Conservation (phyloP, 2,329 filamentous ascomycete species). For the Arthrobotrys sinensis region DNA sequence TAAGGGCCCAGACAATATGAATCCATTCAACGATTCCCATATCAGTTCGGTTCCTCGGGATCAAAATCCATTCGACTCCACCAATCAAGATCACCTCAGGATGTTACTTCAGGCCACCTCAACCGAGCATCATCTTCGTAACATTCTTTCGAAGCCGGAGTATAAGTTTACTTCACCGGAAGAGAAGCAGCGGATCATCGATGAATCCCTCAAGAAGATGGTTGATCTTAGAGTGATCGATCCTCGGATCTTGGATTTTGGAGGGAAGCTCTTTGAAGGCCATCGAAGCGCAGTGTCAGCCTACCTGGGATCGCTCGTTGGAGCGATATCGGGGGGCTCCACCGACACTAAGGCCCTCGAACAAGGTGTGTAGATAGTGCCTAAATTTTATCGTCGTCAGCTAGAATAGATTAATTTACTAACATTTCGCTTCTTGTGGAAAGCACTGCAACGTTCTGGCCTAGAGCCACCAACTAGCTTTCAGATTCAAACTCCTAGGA, state of each 20-base stretch:
- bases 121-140: constrained; percentile 48
- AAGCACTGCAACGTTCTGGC: constrained; percentile 21
- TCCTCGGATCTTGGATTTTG: constrained; percentile 44
- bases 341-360: constrained; percentile 40
- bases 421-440: neutral
- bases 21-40: neutral
- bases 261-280: constrained; percentile 33
- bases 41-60: constrained; percentile 23
- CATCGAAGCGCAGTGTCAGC: constrained; percentile 43
- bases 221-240: constrained; percentile 42
- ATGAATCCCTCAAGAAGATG: constrained; percentile 46
- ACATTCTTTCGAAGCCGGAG: constrained; percentile 38
- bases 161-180: constrained; percentile 32
- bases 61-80: constrained; percentile 31
- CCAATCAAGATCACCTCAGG: constrained; percentile 38
- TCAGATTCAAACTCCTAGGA: constrained; percentile 43
- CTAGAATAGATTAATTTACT: neutral
- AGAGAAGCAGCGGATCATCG: constrained; percentile 46
- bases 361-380: constrained; percentile 12
- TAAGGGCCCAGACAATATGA: neutral
- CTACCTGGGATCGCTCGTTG: constrained; percentile 47
- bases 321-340: constrained; percentile 42
- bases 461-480: constrained; percentile 32
- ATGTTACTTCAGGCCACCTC: constrained; percentile 57
- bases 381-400: neutral